Conservation (phyloP, 306 rosid species). For the Vigna angularis region DNA sequence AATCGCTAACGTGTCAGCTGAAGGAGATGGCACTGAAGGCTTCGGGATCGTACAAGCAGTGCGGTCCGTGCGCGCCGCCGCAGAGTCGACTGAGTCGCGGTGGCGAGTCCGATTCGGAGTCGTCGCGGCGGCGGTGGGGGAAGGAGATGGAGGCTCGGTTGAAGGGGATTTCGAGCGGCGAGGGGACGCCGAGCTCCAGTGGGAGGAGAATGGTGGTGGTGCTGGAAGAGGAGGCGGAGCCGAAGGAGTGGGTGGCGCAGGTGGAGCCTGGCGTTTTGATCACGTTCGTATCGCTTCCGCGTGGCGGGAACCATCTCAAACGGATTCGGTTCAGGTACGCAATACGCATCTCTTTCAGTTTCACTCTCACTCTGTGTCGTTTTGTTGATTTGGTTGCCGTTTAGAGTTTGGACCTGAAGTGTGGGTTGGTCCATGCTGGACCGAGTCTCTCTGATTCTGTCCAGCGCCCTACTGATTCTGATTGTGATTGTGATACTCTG, state of each 20-base stretch:
- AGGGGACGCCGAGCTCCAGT: conserved; percentile 76
- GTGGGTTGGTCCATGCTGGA: background rate
- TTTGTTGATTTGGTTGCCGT: conserved; percentile 22
- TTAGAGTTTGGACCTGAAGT: conserved; percentile 27
- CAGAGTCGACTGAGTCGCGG: conserved; percentile 51
- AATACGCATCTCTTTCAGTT: background rate
- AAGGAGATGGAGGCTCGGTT: conserved; percentile 95
- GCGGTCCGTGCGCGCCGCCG: conserved; percentile 58
- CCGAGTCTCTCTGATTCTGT: background rate
- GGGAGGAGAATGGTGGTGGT: conserved; percentile 58
- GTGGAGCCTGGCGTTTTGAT: conserved; percentile 89
- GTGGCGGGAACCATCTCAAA: conserved; percentile 88
- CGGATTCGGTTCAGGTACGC: conserved; percentile 82
- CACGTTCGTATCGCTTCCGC: conserved; percentile 78
- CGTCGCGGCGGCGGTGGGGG: conserved; percentile 85
- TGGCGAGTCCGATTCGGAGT: conserved; percentile 71
- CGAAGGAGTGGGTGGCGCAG: conserved; percentile 90
- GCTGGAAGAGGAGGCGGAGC: conserved; percentile 71
- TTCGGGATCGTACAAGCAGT: conserved; percentile 83
- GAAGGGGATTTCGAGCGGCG: conserved; percentile 90
- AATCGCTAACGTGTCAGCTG: conserved; percentile 87
- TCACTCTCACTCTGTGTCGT: conserved; percentile 11
- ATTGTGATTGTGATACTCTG: background rate
- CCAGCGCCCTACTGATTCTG: background rate
- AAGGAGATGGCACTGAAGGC: conserved; percentile 97